Conservation (phyloP, 768 basidiomycete genomes). For the Psilocybe cubensis region DNA sequence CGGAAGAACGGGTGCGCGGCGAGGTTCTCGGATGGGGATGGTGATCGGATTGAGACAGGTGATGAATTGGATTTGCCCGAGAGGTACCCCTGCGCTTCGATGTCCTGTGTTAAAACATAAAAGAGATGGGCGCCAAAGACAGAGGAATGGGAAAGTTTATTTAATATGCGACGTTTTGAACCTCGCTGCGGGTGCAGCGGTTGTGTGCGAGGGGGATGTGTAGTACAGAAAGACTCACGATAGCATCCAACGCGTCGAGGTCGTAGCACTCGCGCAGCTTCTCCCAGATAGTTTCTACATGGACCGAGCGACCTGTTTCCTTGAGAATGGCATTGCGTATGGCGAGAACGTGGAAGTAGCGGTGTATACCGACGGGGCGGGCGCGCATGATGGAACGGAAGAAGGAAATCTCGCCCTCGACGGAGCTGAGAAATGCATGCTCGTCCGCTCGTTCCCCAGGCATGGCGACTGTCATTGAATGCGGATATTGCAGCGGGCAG, state of each 20-base stretch:
- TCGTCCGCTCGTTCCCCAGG: slow-evolving; percentile 26
- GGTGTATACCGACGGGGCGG: slow-evolving; percentile 82
- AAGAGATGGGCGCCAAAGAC: no score
- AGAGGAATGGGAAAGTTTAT: no score
- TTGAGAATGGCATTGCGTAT: slow-evolving; percentile 73
- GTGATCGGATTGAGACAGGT: slow-evolving; percentile 61
- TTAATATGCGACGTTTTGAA: no score
- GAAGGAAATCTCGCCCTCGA: slow-evolving; percentile 85
- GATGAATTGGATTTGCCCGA: slow-evolving; percentile 32
- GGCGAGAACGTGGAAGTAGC: slow-evolving; percentile 79
- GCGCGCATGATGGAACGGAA: slow-evolving; percentile 83
- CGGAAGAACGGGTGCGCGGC: slow-evolving; percentile 73
- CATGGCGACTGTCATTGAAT: slow-evolving; percentile 24
- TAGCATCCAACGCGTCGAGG: slow-evolving; percentile 72
- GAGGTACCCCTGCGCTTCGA: slow-evolving; percentile 40
- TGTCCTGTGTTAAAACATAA: slow-evolving; percentile 38
- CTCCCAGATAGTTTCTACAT: slow-evolving; percentile 70
- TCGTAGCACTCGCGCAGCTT: slow-evolving; percentile 77
- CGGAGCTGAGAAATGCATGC: slow-evolving; percentile 61
- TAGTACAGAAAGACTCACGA: slow-evolving; percentile 53
- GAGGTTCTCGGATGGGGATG: slow-evolving; percentile 72
- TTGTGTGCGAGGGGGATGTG: no score
- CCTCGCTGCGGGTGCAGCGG: no score
- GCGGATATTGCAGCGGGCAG: not conserved
- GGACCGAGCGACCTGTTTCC: slow-evolving; percentile 66